Evolutionary conservation across 345 rosid species (phyloP), one percentile per base, ranked within the genome.

Genomic region (Eucalyptus viminalis): DNA sequence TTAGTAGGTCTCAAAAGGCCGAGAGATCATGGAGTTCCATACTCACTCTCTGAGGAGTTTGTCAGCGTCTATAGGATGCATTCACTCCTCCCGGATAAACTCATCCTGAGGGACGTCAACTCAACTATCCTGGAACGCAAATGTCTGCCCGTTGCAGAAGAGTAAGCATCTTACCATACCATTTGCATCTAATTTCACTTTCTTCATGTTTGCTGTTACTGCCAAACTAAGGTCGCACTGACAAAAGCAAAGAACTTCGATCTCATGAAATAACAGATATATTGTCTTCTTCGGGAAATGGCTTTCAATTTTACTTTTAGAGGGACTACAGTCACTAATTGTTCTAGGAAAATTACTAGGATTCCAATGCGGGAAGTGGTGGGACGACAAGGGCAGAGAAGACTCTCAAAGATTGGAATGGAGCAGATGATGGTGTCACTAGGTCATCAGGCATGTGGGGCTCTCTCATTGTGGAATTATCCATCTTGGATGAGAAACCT

Each of bases 401-500:
- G 90, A 31, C 86, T 93, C 29, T 93, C 96, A 6, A 89, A 88
- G 90, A 89, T 95, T 6, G 96, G 96, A 87, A 93, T 94, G 87
- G 95, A 96, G 93, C 92, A 94, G 89, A 92, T 95, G 92, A 76
- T 95, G 37, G 93, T 96, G 29, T 96, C 99, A 49, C 92, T 94
- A 95, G 99, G 98, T 76, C 95, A 94, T 89, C 97, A 96, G 80
- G 90, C 94, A 44, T 91, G 95, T 91, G 99, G 98, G 49, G 96
- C 96, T 34, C 72, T 95, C 54, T 91, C 94, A 34, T 89, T 96
- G 54, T 95, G 98, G 97, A 96, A 95, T 89, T 96, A 94, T 89
- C 98, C 96, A 12, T 92, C 93, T 49, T 95, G 99, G 99, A 92
- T 94, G 96, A 94, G 97, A 88, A 94, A 90, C 53, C 97, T 96